A percentile compares a stretch with the other conserved stretches of the same genome.
phyloP scores from a whole-genome alignment of 345 rosid genomes.

The Eucalyptus pauciflora region DNA sequence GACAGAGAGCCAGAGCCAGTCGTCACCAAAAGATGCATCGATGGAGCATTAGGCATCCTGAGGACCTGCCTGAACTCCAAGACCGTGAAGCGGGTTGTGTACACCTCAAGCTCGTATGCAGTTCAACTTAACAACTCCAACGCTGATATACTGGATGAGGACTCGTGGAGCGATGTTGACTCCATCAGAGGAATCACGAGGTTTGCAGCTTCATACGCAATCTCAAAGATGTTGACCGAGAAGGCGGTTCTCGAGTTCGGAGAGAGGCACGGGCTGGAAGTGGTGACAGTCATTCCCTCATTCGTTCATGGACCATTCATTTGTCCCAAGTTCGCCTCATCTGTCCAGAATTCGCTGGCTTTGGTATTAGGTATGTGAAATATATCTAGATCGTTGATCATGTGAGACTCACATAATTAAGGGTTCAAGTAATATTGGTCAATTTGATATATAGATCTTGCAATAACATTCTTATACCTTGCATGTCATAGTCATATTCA shows the following conservation, averaged over 20 bases:
- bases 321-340: slow-evolving; percentile 6
- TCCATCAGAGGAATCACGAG: neutral
- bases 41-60: slow-evolving; percentile 39
- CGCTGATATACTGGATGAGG: slow-evolving; percentile 13
- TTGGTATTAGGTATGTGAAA: slow-evolving; percentile 9
- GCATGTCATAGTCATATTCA: neutral
- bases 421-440: too few relatives aligned
- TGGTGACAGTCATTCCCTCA: slow-evolving; percentile 10
- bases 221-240: slow-evolving; percentile 15
- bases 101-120: slow-evolving; percentile 37
- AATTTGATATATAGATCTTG: neutral
- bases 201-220: neutral
- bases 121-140: neutral
- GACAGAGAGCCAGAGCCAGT: slow-evolving; percentile 30
- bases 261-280: slow-evolving; percentile 10
- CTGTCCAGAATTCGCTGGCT: neutral
- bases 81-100: slow-evolving; percentile 51
- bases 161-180: slow-evolving; percentile 13
- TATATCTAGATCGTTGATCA: neutral
- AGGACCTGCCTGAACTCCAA: slow-evolving; percentile 32
- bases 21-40: slow-evolving; percentile 27
- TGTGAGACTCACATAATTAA: neutral
- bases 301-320: slow-evolving; percentile 21
- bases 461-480: neutral
- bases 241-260: slow-evolving; percentile 16